Percentiles rank a stretch among this genome's conserved stretches.
Conservation (phyloP, 2,329 filamentous ascomycete genomes). For the Dothideomycetes sp. region DNA sequence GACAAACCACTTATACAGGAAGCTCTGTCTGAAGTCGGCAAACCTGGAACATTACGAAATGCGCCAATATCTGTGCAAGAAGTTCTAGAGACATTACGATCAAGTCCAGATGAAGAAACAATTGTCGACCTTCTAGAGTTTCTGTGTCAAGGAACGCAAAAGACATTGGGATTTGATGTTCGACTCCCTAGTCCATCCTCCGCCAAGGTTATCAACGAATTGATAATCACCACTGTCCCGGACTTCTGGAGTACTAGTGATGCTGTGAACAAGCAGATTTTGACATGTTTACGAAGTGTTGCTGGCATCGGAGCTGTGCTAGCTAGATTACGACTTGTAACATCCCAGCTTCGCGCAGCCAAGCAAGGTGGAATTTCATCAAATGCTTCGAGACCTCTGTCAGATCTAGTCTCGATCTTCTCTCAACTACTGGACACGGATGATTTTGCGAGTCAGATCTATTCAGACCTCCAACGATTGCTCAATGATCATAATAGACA, state of each 20-base stretch:
- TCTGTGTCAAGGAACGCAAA: conserved; percentile 17
- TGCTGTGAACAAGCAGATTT: conserved; percentile 40
- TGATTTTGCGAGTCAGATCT: conserved; percentile 35
- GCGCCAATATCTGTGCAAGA: conserved; percentile 16
- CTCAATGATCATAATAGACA: conserved; percentile 36
- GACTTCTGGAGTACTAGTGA: conserved; percentile 69
- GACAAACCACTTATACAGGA: conserved; percentile 5
- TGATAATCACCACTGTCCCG: conserved; percentile 66
- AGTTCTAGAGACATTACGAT: conserved; percentile 30
- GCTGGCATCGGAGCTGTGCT: conserved; percentile 70
- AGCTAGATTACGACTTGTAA: conserved; percentile 25
- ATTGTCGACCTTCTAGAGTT: conserved; percentile 25
- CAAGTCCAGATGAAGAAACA: conserved; percentile 29
- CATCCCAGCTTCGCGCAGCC: neutral
- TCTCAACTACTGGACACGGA: conserved; percentile 35
- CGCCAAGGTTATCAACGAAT: conserved; percentile 63
- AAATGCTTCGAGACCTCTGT: conserved; percentile 23
- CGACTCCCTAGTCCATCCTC: conserved; percentile 55
- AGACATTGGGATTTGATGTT: conserved; percentile 43
- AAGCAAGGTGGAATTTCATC: conserved; percentile 15
- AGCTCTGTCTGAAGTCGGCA: neutral
- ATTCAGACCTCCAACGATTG: conserved; percentile 34
- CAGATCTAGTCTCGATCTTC: conserved; percentile 36
- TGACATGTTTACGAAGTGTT: conserved; percentile 61
- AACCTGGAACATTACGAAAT: neutral